phyloP scores from a whole-genome alignment of 106 monocot species.

The Cymbidium sinense region DNA sequence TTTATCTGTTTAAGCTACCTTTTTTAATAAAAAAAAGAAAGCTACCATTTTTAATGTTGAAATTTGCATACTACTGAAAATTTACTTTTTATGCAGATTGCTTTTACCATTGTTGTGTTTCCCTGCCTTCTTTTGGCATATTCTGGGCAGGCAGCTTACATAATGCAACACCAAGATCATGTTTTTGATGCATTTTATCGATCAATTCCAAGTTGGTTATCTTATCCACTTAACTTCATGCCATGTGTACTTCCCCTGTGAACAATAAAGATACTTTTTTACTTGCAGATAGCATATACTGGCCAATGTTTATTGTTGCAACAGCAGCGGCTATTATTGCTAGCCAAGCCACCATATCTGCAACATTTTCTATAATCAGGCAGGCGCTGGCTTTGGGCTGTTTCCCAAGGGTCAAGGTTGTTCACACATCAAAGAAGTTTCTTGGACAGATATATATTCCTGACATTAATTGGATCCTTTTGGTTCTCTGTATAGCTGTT shows the following conservation, averaged over 20 bases:
- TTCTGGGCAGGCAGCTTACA: slow-evolving; percentile 83
- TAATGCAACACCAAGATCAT: slow-evolving; percentile 52
- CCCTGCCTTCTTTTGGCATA: slow-evolving; percentile 80
- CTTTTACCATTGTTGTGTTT: slow-evolving; percentile 65
- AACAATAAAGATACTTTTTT: too few relatives aligned
- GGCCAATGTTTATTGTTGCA: slow-evolving; percentile 83
- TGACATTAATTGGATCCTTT: slow-evolving; percentile 95
- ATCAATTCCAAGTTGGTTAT: slow-evolving; percentile 45
- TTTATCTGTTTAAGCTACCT: background rate
- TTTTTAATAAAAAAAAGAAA: too few relatives aligned
- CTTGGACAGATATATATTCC: slow-evolving; percentile 95
- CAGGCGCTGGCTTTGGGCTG: slow-evolving; percentile 87
- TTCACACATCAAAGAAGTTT: slow-evolving; percentile 91
- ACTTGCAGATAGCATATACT: slow-evolving; percentile 38
- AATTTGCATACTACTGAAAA: too few relatives aligned
- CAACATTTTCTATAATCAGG: slow-evolving; percentile 87
- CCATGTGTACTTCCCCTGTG: too few relatives aligned
- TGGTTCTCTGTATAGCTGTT: slow-evolving; percentile 93
- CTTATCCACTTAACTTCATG: too few relatives aligned
- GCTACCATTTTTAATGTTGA: too few relatives aligned
- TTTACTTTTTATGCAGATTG: slow-evolving; percentile 30
- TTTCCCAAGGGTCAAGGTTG: slow-evolving; percentile 86
- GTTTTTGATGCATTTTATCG: slow-evolving; percentile 67
- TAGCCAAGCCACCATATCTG: slow-evolving; percentile 93
- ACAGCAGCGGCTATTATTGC: slow-evolving; percentile 80